Base-by-base conservation (phyloP, 202 grass and related monocot species). In the Schoenoplectus tabernaemontani region DNA sequence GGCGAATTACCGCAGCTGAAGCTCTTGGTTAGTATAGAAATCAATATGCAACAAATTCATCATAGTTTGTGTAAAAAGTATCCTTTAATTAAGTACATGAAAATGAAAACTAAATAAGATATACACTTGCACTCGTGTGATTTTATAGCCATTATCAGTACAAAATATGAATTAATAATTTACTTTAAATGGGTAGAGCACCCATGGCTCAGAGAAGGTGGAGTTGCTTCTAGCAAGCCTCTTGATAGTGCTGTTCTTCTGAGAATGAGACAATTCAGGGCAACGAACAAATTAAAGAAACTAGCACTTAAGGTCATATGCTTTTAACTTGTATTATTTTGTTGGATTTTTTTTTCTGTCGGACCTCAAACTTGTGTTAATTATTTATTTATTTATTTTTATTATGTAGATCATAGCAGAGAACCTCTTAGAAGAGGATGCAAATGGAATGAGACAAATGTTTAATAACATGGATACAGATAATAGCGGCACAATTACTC, bases 401-500 rank as follows among this genome's bases (percentile, higher is more conserved):
- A 19, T 56, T 62, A 6, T 15, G 26, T 69, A 98, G 95, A 91
- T 98, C 26, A 98, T 98, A 9, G 88, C 91, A 30, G 83, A 92
- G 59, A 92, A 84, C 50, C 76, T 90, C 63, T 83, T 86, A 46
- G 89, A 91, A 16, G 95, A 95, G 84, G 77, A 80, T 22, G 88
- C 88, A 59, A 93, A 84, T 59, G 95, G 89, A 48, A 64, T 92
- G 83, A 89, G 83, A 76, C 89, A 95, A 61, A 95, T 88, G 91
- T 98, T 98, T 83, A 90, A 90, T 24, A 98, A 98, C 69, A 95
- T 98, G 85, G 91, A 94, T 84, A 94, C 84, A 36, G 95, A 94
- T 81, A 83, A 56, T 32, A 98, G 91, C 61, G 95, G 95, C 30
- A 92, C 91, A 57, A 98, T 92, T 80, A 89, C 84, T 9, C 77